Conservation (phyloP, 164 flowering plant genomes). For the Annona squamosa region DNA sequence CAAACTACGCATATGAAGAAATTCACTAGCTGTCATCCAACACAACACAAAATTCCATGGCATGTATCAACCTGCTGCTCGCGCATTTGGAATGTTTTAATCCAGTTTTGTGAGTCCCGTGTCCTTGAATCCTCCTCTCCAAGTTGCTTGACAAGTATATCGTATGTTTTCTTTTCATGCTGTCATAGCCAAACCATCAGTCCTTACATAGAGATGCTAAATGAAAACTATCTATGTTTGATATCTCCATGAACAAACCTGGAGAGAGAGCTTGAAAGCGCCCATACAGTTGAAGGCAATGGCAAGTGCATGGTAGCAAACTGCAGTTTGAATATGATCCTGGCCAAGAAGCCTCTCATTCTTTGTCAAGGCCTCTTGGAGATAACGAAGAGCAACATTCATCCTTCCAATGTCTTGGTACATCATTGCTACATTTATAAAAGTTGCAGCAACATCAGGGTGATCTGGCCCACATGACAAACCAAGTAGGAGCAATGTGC, state of each 20-base stretch:
- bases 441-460: conserved; percentile 98
- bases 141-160: conserved; percentile 91
- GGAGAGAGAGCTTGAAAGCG: conserved; percentile 89
- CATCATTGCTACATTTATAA: conserved; percentile 98
- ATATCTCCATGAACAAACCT: conserved; percentile 35
- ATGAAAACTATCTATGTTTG: background rate
- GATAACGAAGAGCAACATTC: conserved; percentile 87
- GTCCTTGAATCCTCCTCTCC: conserved; percentile 97
- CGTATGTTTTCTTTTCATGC: conserved; percentile 97
- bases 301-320: conserved; percentile 98
- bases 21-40: background rate
- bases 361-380: conserved; percentile 97
- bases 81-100: conserved; percentile 91
- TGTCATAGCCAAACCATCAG: conserved; percentile 19
- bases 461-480: conserved; percentile 95
- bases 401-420: conserved; percentile 93
- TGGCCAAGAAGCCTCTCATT: conserved; percentile 91
- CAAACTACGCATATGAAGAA: background rate
- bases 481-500: conserved; percentile 74
- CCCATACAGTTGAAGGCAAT: conserved; percentile 98
- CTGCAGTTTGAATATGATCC: conserved; percentile 98
- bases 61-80: conserved; percentile 60
- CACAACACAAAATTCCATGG: background rate
- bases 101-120: conserved; percentile 89
- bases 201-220: background rate